These are phyloP conservation scores for Irpex lacteus DNA, from an alignment of 1,284 basidiomycete genomes.

Conservation along the genomic window DNA sequence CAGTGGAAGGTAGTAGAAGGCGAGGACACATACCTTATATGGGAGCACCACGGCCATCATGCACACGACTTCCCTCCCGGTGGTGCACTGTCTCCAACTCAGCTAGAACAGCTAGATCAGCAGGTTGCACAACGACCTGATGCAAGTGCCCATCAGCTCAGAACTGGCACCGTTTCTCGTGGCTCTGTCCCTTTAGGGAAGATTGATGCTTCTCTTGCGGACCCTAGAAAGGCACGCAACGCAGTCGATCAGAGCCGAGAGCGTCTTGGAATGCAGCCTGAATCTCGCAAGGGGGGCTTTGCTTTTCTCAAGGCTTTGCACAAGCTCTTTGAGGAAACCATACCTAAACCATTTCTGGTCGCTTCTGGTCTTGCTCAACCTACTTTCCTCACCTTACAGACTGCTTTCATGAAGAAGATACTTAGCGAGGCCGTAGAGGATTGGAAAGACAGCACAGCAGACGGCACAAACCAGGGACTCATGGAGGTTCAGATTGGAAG, in stretches of 20 bases:
- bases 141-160: slow-evolving; percentile 1
- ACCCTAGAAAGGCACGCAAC: not conserved
- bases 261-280: not conserved
- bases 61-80: not conserved
- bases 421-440: too few species aligned
- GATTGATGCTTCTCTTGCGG: not conserved
- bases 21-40: not conserved
- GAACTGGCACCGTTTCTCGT: not conserved
- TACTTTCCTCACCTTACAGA: slow-evolving; percentile 1
- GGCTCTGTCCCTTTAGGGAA: not conserved
- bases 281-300: not conserved
- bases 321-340: not conserved
- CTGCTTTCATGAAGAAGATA: not conserved
- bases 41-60: slow-evolving; percentile 1
- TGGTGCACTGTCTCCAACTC: not conserved
- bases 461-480: not conserved
- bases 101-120: not conserved
- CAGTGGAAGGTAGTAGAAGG: not conserved
- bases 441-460: too few species aligned
- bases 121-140: not conserved
- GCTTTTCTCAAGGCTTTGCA: not conserved
- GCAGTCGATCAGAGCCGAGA: not conserved
- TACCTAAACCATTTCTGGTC: not conserved
- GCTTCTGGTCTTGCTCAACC: not conserved
- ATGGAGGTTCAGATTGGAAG: not conserved